A percentile compares a stretch with the other conserved stretches of the same genome.
phyloP scores from a whole-genome alignment of 1,284 basidiomycete species.

The Cryptococcus hybrid region DNA sequence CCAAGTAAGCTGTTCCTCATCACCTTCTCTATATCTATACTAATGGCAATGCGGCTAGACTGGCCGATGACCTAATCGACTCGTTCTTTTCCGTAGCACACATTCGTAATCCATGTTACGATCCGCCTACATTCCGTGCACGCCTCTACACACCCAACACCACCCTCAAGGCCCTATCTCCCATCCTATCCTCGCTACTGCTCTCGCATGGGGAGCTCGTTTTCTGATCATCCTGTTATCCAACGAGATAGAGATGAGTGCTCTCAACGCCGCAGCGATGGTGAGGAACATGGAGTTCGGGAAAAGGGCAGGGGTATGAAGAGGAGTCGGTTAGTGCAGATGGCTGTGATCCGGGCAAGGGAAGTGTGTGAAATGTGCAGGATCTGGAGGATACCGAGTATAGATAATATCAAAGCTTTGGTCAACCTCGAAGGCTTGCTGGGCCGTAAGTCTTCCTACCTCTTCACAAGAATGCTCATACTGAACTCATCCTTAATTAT shows the following conservation, averaged over 20 bases:
- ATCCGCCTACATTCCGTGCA: conserved; percentile 69
- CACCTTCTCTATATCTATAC: not conserved
- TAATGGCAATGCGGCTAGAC: conserved; percentile 53
- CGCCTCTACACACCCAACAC: conserved; percentile 38
- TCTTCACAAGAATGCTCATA: too few species aligned
- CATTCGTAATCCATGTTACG: conserved; percentile 73
- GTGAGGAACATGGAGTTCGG: not conserved
- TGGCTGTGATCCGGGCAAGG: conserved; percentile 72
- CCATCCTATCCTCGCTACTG: conserved; percentile 74
- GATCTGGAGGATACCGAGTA: conserved; percentile 72
- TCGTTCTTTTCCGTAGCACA: conserved; percentile 72
- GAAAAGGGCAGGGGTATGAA: conserved; percentile 11
- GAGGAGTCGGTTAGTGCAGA: conserved; percentile 70
- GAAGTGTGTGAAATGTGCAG: conserved; percentile 81
- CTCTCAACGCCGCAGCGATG: conserved; percentile 18
- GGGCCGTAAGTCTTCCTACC: conserved; percentile 31
- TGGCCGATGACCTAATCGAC: conserved; percentile 82
- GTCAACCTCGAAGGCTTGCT: conserved; percentile 39
- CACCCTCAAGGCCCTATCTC: conserved; percentile 55
- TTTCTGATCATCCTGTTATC: conserved; percentile 80
- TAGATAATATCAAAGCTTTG: conserved; percentile 63
- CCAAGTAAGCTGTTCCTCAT: conserved; percentile 20
- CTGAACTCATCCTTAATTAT: not conserved
- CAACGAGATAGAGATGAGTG: conserved; percentile 67
- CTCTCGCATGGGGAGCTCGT: conserved; percentile 89